A percentile compares a stretch with the other conserved stretches of the same genome.
Evolutionary conservation across 495 filamentous ascomycete genomes (phyloP).

Genomic region (Entonaema liquescens): DNA sequence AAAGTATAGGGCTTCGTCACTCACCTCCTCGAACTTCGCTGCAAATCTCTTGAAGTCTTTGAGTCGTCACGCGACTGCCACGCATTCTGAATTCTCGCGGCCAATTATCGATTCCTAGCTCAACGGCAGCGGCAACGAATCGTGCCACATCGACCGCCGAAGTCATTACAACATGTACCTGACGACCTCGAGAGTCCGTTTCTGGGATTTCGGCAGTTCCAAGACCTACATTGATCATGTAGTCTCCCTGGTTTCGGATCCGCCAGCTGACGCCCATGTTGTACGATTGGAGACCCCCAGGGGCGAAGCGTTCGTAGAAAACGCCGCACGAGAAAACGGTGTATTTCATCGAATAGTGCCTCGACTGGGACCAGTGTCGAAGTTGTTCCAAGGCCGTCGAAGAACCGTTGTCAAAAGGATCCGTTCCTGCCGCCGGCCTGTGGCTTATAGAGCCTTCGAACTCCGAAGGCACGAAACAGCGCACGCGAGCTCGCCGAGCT

Average conservation of each 20-base stretch:
- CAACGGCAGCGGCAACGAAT: constrained; percentile 70
- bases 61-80: constrained; percentile 66
- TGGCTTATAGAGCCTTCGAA: constrained; percentile 68
- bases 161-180: constrained; percentile 68
- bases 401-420: constrained; percentile 61
- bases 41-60: constrained; percentile 58
- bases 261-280: constrained; percentile 60
- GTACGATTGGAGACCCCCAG: constrained; percentile 65
- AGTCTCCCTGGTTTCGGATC: constrained; percentile 65
- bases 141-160: constrained; percentile 71
- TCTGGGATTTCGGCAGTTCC: constrained; percentile 67
- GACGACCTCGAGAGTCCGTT: constrained; percentile 55
- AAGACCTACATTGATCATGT: constrained; percentile 67
- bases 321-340: constrained; percentile 76
- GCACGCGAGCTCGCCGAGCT: constrained; percentile 68
- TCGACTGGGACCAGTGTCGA: constrained; percentile 56
- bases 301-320: constrained; percentile 79
- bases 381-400: constrained; percentile 63
- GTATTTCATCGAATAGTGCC: constrained; percentile 61
- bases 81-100: constrained; percentile 71
- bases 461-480: constrained; percentile 76
- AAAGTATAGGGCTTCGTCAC: constrained; percentile 19
- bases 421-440: constrained; percentile 57
- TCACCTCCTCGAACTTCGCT: constrained; percentile 53
- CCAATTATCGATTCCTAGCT: constrained; percentile 68